These are phyloP conservation scores for Leccinum fuscescens DNA, from an alignment of 1,284 basidiomycete genomes.

Conservation along the genomic window DNA sequence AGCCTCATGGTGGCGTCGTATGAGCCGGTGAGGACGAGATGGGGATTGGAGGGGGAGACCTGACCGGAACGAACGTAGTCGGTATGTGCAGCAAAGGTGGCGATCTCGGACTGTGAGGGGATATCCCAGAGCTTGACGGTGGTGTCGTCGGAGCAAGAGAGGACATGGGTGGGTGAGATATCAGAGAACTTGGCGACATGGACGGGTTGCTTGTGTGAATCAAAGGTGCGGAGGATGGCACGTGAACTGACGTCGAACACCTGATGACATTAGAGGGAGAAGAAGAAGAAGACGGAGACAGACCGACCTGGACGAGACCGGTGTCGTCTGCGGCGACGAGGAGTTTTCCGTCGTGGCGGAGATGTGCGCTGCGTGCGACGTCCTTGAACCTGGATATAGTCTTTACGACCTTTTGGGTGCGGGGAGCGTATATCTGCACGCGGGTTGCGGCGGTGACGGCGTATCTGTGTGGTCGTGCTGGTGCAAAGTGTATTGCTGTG, in stretches of 20 bases:
- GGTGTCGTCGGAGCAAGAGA: slow-evolving; percentile 96
- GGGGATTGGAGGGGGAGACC: slow-evolving; percentile 80
- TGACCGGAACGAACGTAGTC: slow-evolving; percentile 96
- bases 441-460: slow-evolving; percentile 94
- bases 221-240: slow-evolving; percentile 90
- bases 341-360: slow-evolving; percentile 91
- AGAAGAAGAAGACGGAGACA: not conserved
- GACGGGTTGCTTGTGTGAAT: slow-evolving; percentile 92
- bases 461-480: slow-evolving; percentile 84
- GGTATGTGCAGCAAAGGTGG: slow-evolving; percentile 81
- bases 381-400: slow-evolving; percentile 97
- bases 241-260: slow-evolving; percentile 95
- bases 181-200: slow-evolving; percentile 93
- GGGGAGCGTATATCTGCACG: slow-evolving; percentile 94
- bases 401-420: slow-evolving; percentile 93
- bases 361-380: slow-evolving; percentile 84
- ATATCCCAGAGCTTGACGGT: slow-evolving; percentile 96
- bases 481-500: slow-evolving; percentile 88
- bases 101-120: slow-evolving; percentile 80
- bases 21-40: slow-evolving; percentile 87
- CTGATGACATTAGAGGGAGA: slow-evolving; percentile 38
- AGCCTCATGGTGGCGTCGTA: slow-evolving; percentile 92
- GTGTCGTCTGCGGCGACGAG: slow-evolving; percentile 95
- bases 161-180: slow-evolving; percentile 75
- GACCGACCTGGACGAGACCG: slow-evolving; percentile 81